These are phyloP conservation scores for Yarrowia sp. DNA, from an alignment of 805 yeast genomes.

Conservation along the genomic window DNA sequence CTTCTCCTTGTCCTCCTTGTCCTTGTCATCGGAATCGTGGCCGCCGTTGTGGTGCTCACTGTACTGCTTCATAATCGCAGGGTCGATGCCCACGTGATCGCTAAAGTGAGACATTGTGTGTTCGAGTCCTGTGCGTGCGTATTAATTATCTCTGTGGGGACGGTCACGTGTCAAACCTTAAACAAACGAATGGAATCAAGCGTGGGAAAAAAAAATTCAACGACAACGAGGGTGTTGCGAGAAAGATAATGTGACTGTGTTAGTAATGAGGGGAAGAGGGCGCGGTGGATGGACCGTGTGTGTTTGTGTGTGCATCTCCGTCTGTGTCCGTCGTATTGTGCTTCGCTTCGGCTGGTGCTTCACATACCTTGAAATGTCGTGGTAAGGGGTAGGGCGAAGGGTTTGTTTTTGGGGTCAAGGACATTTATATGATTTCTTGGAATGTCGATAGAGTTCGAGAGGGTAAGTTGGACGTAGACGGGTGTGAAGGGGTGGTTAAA, in stretches of 20 bases:
- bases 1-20: slow-evolving; percentile 35
- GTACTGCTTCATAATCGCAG: slow-evolving; percentile 40
- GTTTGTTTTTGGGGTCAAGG: slow-evolving; percentile 34
- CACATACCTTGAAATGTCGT: slow-evolving; percentile 39
- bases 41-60: slow-evolving; percentile 31
- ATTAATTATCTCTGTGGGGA: neutral
- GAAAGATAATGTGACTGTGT: neutral
- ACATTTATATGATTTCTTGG: slow-evolving; percentile 33
- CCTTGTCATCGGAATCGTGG: slow-evolving; percentile 27
- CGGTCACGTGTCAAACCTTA: slow-evolving; percentile 13
- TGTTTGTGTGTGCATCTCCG: neutral
- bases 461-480: slow-evolving; percentile 21
- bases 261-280: neutral
- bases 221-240: neutral
- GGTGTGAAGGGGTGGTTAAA: neutral
- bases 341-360: neutral
- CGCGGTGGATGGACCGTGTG: neutral
- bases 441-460: slow-evolving; percentile 37
- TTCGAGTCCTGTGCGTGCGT: slow-evolving; percentile 10
- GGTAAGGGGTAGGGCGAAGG: slow-evolving; percentile 40
- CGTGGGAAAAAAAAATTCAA: neutral
- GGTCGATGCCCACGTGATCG: slow-evolving; percentile 40
- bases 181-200: slow-evolving; percentile 21
- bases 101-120: slow-evolving; percentile 34
- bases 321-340: neutral